phyloP scores from a whole-genome alignment of 108 stramenopile species.

The Skeletonema costatum region DNA sequence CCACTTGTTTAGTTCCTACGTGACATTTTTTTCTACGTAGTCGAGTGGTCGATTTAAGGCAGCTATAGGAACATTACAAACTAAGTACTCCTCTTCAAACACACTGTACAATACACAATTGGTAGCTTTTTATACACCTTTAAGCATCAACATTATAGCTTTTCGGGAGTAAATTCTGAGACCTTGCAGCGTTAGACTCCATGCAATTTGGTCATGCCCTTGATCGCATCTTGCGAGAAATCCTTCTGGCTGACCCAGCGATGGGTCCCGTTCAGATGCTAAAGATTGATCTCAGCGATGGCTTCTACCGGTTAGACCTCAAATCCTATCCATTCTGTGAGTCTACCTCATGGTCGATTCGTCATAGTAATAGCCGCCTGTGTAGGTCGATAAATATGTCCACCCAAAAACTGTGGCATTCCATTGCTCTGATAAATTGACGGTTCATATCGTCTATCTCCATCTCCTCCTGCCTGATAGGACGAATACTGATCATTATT shows the following conservation, averaged over 20 bases:
- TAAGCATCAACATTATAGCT: constrained; percentile 11
- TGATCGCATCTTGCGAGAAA: constrained; percentile 9
- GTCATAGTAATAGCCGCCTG: constrained; percentile 84
- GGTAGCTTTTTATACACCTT: too few relatives aligned
- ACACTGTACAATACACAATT: too few relatives aligned
- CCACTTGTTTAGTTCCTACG: too few relatives aligned
- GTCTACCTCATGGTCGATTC: constrained; percentile 29
- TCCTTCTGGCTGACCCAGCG: constrained; percentile 6
- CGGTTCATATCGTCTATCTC: constrained; percentile 17
- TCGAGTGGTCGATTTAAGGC: too few relatives aligned
- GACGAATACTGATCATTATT: constrained; percentile 13
- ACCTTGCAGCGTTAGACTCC: constrained; percentile 21
- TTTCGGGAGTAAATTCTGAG: constrained; percentile 20
- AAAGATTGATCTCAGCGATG: constrained; percentile 24
- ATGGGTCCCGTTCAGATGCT: constrained; percentile 12
- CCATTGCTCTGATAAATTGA: constrained; percentile 88
- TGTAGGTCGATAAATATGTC: constrained; percentile 84
- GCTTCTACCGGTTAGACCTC: constrained; percentile 24
- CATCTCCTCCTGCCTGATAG: constrained; percentile 31
- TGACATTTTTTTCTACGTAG: too few relatives aligned
- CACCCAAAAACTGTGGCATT: constrained; percentile 85
- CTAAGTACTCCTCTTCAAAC: too few relatives aligned
- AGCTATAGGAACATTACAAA: too few relatives aligned
- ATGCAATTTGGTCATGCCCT: constrained; percentile 50
- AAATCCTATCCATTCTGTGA: too few relatives aligned